Base-by-base conservation (phyloP, 805 yeast species). In the Candida montana region DNA sequence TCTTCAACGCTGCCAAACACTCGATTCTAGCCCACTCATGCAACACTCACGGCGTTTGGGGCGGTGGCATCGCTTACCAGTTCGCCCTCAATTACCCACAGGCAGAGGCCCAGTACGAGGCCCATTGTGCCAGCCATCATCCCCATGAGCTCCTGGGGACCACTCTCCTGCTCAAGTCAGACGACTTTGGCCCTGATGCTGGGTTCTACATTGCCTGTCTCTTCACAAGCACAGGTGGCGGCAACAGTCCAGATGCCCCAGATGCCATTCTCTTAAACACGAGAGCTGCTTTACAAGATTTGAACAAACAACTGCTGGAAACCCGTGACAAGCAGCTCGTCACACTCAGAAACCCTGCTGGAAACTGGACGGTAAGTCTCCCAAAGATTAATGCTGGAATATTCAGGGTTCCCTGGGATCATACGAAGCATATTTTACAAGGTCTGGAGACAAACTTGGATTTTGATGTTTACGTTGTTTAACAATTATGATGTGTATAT, bases 301-400 rank as follows among this genome's bases (percentile, higher is more conserved):
- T 83, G 46, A 50, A 55, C 16, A 35, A 30, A 1, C 77, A 77
- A 50, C 41, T 75, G 30, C 35, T 31, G 5, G 33, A 36, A 3
- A 23, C 41, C 5, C 19, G 12, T 2, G 42, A 37, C 17, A 33
- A 33, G 10, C 13, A 1, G n/a, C 21, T 42, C 7, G 37, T 27
- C 4, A 26, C 13, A 31, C 7, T 33, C 7, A 39, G 19, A 43
- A 23, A 40, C 39, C 21, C 21, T 10, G 28, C 9, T 11, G 52
- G 56, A 2, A 36, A 45, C 12, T 48, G 57, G 13, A 57, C 59
- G 0, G 54, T 85, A 3, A 70, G 71, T 48, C 75, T 87, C 83
- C 95, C 95, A 18, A 72, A 73, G 58, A 86, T 87, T 50, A 87
- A 87, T 52, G 74, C 91, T 24, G 95, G 95, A 0, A 74, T 87